These are phyloP conservation scores for Penicillium sp. DNA, from an alignment of 2,329 filamentous ascomycete genomes.

Conservation along the genomic window DNA sequence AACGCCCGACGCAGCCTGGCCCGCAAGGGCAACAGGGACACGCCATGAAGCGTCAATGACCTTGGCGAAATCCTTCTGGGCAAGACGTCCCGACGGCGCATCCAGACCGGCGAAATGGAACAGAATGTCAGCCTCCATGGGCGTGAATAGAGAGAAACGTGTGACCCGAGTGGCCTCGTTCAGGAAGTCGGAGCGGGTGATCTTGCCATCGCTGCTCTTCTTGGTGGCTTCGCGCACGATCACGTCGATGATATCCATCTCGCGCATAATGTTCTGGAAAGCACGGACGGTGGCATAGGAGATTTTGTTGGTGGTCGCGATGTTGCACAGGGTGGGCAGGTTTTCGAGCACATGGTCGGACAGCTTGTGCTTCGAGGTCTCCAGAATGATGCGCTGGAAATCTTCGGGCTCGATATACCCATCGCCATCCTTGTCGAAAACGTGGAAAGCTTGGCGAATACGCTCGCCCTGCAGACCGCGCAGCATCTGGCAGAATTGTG, in stretches of 20 bases:
- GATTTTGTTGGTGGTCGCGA: slow-evolving; percentile 85
- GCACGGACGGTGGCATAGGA: slow-evolving; percentile 96
- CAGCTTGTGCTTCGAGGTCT: slow-evolving; percentile 92
- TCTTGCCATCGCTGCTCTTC: slow-evolving; percentile 85
- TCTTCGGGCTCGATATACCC: slow-evolving; percentile 94
- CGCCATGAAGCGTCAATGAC: slow-evolving; percentile 94
- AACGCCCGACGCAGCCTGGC: slow-evolving; percentile 44
- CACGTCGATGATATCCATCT: slow-evolving; percentile 96
- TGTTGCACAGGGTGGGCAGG: slow-evolving; percentile 90
- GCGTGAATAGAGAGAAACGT: slow-evolving; percentile 92
- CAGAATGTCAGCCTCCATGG: slow-evolving; percentile 97
- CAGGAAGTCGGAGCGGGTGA: slow-evolving; percentile 89
- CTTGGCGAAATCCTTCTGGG: slow-evolving; percentile 83
- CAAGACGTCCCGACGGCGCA: slow-evolving; percentile 79
- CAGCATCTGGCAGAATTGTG: slow-evolving; percentile 97
- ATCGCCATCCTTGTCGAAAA: slow-evolving; percentile 86
- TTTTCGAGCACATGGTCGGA: slow-evolving; percentile 93
- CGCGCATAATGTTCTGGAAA: slow-evolving; percentile 95
- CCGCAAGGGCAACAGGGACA: slow-evolving; percentile 57
- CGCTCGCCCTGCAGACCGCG: slow-evolving; percentile 93
- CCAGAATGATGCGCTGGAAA: slow-evolving; percentile 93
- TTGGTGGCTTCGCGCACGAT: slow-evolving; percentile 83
- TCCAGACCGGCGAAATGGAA: slow-evolving; percentile 97
- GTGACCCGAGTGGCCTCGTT: slow-evolving; percentile 90
- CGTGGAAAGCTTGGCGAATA: slow-evolving; percentile 90